These are phyloP conservation scores for Wallemia ichthyophaga DNA, from an alignment of 1,284 basidiomycete species.

Conservation along the genomic window DNA sequence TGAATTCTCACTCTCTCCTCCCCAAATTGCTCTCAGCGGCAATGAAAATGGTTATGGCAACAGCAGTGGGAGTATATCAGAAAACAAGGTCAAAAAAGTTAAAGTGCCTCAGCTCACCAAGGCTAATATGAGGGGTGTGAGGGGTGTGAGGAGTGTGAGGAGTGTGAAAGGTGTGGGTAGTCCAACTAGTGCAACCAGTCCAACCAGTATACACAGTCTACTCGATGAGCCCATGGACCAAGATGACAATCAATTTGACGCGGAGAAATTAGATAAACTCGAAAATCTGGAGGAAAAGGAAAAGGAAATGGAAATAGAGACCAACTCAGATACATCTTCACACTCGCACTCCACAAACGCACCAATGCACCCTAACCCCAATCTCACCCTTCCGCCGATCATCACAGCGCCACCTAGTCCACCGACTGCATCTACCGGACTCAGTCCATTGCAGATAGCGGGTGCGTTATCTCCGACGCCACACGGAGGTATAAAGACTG, in stretches of 20 bases:
- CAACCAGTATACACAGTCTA: background rate
- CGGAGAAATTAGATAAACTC: too few species aligned
- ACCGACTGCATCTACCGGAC: background rate
- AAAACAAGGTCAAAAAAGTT: background rate
- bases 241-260: background rate
- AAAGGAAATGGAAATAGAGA: background rate
- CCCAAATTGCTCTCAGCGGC: background rate
- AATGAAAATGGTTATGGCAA: too few species aligned
- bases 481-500: too few species aligned
- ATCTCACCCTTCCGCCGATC: background rate
- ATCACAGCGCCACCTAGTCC: background rate
- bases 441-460: background rate
- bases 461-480: background rate
- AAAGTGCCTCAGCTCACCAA: background rate
- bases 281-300: too few species aligned
- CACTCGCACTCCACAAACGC: too few species aligned
- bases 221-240: background rate
- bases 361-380: too few species aligned
- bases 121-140: too few species aligned
- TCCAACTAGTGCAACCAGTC: too few species aligned
- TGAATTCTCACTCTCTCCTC: background rate
- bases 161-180: too few species aligned
- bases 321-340: too few species aligned
- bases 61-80: too few species aligned
- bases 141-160: too few species aligned